phyloP scores from a whole-genome alignment of 176 grass and related monocot genomes.

The Ensete glaucum region DNA sequence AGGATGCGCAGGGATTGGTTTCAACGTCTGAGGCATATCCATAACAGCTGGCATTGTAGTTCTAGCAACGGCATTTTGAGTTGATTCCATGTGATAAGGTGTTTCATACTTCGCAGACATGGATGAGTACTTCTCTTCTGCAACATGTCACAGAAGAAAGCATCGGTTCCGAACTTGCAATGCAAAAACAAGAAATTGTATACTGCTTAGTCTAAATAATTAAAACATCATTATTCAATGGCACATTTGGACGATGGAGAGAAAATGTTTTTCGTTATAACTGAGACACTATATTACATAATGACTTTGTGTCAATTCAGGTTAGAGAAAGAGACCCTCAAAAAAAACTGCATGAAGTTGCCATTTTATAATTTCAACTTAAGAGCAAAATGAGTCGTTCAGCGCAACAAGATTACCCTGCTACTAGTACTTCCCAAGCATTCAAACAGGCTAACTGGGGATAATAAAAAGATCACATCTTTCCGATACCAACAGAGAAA shows the following conservation, averaged over 20 bases:
- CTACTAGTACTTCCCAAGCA: not conserved
- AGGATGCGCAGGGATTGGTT: constrained; percentile 44
- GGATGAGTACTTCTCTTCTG: constrained; percentile 53
- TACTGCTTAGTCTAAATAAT: not conserved
- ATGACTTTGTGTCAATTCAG: no score
- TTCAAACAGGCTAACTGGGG: not conserved
- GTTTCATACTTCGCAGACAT: constrained; percentile 46
- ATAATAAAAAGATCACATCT: not conserved
- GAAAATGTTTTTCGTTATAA: no score
- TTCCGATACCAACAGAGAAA: not conserved
- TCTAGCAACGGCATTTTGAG: constrained; percentile 43
- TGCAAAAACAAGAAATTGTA: not conserved
- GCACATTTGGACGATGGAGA: no score
- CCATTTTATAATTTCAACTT: not conserved
- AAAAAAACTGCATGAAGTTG: no score
- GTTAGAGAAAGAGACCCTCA: no score
- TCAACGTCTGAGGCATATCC: constrained; percentile 40
- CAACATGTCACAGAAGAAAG: not conserved
- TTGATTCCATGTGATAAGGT: constrained; percentile 33
- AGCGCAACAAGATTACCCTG: not conserved
- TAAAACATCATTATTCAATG: not conserved
- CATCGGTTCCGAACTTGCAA: not conserved
- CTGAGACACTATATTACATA: no score
- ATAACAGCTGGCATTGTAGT: constrained; percentile 24
- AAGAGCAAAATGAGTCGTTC: not conserved